These are phyloP conservation scores for Kondoa subrosea DNA, from an alignment of 768 basidiomycete genomes.

Conservation along the genomic window DNA sequence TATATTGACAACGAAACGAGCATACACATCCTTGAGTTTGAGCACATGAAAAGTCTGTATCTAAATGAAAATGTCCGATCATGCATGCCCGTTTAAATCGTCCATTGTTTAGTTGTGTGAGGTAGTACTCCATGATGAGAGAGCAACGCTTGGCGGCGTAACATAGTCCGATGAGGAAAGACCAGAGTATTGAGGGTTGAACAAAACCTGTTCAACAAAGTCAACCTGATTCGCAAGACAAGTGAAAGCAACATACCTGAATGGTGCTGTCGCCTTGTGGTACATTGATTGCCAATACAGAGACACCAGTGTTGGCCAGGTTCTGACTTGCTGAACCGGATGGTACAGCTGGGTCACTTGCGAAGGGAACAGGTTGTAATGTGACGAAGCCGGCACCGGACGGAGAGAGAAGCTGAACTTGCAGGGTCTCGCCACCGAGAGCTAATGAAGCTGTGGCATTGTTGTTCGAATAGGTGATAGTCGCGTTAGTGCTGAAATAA, in stretches of 20 bases:
- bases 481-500: constrained; percentile 90
- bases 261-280: constrained; percentile 48
- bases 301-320: constrained; percentile 51
- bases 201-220: constrained; percentile 55
- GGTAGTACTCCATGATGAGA: constrained; percentile 58
- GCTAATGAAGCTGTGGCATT: constrained; percentile 57
- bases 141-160: constrained; percentile 51
- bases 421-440: constrained; percentile 52
- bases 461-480: constrained; percentile 39
- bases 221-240: not conserved
- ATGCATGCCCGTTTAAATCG: not conserved
- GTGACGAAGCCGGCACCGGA: constrained; percentile 49
- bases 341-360: constrained; percentile 15
- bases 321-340: constrained; percentile 4
- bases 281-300: constrained; percentile 53
- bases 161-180: constrained; percentile 40
- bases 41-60: not conserved
- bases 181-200: constrained; percentile 76
- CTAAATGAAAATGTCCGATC: not conserved
- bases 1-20: not conserved
- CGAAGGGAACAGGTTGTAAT: constrained; percentile 22
- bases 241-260: not conserved
- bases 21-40: not conserved
- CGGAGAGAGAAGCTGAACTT: constrained; percentile 50
- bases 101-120: not conserved